phyloP scores from a whole-genome alignment of 306 rosid species.

The Echinosophora koreensis region DNA sequence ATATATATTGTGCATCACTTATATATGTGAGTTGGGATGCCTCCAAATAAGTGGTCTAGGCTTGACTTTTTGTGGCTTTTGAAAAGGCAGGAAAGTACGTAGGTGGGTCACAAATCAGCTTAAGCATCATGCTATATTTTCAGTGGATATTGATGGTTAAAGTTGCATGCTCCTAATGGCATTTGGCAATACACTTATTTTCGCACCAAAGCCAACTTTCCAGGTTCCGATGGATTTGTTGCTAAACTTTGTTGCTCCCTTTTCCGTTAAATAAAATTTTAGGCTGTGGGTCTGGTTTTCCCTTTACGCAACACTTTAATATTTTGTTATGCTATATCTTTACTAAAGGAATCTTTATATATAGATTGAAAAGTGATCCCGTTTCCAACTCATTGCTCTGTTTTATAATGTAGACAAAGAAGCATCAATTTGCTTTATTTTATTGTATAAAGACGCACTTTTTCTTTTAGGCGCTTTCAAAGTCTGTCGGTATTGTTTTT shows the following conservation, averaged over 20 bases:
- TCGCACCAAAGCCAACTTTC: constrained; percentile 62
- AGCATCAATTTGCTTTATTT: constrained; percentile 55
- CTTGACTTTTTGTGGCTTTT: constrained; percentile 35
- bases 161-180: constrained; percentile 53
- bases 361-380: constrained; percentile 55
- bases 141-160: constrained; percentile 44
- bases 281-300: constrained; percentile 43
- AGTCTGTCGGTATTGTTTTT: constrained; percentile 22
- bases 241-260: constrained; percentile 48
- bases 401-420: constrained; percentile 62
- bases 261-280: constrained; percentile 38
- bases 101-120: constrained; percentile 33
- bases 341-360: constrained; percentile 54
- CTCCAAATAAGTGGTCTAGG: constrained; percentile 39
- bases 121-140: constrained; percentile 18
- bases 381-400: constrained; percentile 54
- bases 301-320: constrained; percentile 49
- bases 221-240: constrained; percentile 58
- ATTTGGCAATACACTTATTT: constrained; percentile 50
- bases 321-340: constrained; percentile 49
- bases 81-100: constrained; percentile 29
- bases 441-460: constrained; percentile 50
- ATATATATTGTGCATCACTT: background rate
- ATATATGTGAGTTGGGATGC: constrained; percentile 37
- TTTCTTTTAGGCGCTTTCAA: constrained; percentile 55